Base-by-base conservation (phyloP, 169 alveolate genomes). In the Eimeria sp. region DNA sequence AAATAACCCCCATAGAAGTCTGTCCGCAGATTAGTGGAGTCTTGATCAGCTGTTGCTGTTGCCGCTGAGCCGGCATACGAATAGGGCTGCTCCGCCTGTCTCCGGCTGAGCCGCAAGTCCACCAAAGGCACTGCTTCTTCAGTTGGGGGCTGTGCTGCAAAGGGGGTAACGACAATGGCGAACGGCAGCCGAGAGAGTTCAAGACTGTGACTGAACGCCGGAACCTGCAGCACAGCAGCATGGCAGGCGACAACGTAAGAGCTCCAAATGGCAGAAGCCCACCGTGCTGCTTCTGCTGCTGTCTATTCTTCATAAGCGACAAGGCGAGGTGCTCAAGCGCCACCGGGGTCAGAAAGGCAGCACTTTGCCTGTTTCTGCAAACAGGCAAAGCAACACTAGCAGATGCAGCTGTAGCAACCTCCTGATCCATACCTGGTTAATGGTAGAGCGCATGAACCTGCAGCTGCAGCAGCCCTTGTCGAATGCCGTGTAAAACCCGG, bases 401-500 rank as follows among this genome's bases (percentile, higher is more conserved):
- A 18, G 43, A 75, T 30, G 72, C 84, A 88, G 72, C 47, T 47
- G 70, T 70, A 86, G 40, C 90, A 54, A n/a, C 75, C 25, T n/a
- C 90, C 47, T 20, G 49, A 25, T 30, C 51, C 43, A 63, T 67
- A 67, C 90, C 87, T 94, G 96, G 57, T 94, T 94, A 61, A 84
- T 22, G 72, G 96, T 94, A 72, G 82, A 84, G 30, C 96, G 94
- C 83, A 94, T 83, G 94, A 75, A 94, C 67, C 96, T 89, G 82
- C 96, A 94, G 83, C 94, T 82, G 94, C 94, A 67, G 70, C 96
- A 82, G 16, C 96, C 96, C 86, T 89, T 84, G 67, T 94, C 96
- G 25, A 94, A n/a, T 27, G 90, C 96, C 34, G 96, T 94, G 54
- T 94, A 94, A 40, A 82, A 49, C 0, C 94, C 72, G 45, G 92